Evolutionary conservation across 2,329 filamentous ascomycete species (phyloP), one percentile per base, ranked within the genome.

Genomic region (Tolypocladium ovalisporum): DNA sequence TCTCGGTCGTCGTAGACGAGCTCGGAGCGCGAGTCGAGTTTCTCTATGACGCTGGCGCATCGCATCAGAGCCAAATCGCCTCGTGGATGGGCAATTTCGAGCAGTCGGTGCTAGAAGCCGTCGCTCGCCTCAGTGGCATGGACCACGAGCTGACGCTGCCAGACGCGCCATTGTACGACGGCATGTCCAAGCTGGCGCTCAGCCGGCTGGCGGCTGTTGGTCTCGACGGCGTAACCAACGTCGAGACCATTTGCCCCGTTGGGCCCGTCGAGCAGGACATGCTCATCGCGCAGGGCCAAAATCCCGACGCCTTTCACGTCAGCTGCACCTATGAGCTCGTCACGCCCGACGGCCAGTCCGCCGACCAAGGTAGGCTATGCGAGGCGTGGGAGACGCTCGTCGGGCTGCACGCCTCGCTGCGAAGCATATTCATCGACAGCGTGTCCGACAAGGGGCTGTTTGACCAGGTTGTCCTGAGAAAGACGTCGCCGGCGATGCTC

Each of bases 351-450:
- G 73, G 71, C 3, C 66, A 66, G 3, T 59, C 68, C 2, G 68
- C 79, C 7, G 76, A 81, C 47, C 70, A 73, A 10, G 67, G 70
- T 0, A 72, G 71, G 12, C 71, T 82, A 6, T 81, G 78, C 60
- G 68, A 69, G 29, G 77, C 77, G 0, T 82, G 79, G 79, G 71
- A 78, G 57, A 71, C 73, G 36, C 74, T 81, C 0, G 74, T 76
- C 0, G 65, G 71, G n/a, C 71, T 70, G 53, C 75, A 81, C 53
- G 64, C 74, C 0, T 71, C 76, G 1, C 62, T 82, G 44, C 67
- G 79, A 44, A 81, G 79, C 3, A 70, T 81, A 22, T 82, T 82
- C 58, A 76, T 75, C 49, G 78, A 79, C 52, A 79, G 78, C 37
- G 70, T 79, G 15, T 75, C 76, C 13, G 71, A 75, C 40, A 71